A percentile compares a stretch with the other conserved stretches of the same genome.
These are phyloP conservation scores for Diaporthe longicolla DNA, from an alignment of 2,329 filamentous ascomycete species.

Conservation along the genomic window DNA sequence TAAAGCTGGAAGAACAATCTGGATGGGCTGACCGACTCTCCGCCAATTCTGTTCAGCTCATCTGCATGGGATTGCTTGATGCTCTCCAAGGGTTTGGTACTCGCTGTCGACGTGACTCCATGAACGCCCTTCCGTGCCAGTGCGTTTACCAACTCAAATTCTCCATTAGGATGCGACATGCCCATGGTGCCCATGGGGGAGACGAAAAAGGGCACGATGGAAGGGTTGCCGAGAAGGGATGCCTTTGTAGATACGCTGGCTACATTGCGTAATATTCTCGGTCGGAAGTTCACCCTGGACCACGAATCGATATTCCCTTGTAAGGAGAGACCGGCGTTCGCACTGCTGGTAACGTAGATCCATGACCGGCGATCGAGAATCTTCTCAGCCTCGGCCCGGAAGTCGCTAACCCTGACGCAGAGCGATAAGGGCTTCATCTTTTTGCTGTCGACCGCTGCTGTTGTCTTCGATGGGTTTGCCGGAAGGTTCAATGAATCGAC, in stretches of 20 bases:
- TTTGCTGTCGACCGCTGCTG: constrained; percentile 35
- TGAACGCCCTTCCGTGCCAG: constrained; percentile 61
- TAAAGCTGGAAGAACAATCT: constrained; percentile 52
- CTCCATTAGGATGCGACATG: constrained; percentile 57
- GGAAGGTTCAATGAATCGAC: constrained; percentile 45
- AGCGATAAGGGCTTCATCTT: constrained; percentile 49
- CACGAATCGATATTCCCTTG: constrained; percentile 47
- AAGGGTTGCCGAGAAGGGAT: constrained; percentile 58
- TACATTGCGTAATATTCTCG: constrained; percentile 52
- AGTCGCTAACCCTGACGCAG: constrained; percentile 59
- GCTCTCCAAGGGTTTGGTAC: constrained; percentile 50
- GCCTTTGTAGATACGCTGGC: constrained; percentile 44
- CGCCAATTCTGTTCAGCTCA: constrained; percentile 48
- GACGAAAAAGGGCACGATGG: constrained; percentile 65
- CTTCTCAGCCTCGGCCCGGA: constrained; percentile 61
- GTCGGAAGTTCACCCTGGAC: constrained; percentile 42
- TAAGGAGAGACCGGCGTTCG: constrained; percentile 50
- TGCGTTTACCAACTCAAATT: constrained; percentile 63
- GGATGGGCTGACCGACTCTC: constrained; percentile 42
- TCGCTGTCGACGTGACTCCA: constrained; percentile 51
- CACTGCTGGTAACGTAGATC: constrained; percentile 49
- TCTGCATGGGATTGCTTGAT: constrained; percentile 53
- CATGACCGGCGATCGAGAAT: constrained; percentile 73
- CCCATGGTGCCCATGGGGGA: constrained; percentile 60
- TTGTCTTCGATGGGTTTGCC: constrained; percentile 12